Evolutionary conservation across 306 rosid species (phyloP).

Genomic region (Lathyrus aphaca): DNA sequence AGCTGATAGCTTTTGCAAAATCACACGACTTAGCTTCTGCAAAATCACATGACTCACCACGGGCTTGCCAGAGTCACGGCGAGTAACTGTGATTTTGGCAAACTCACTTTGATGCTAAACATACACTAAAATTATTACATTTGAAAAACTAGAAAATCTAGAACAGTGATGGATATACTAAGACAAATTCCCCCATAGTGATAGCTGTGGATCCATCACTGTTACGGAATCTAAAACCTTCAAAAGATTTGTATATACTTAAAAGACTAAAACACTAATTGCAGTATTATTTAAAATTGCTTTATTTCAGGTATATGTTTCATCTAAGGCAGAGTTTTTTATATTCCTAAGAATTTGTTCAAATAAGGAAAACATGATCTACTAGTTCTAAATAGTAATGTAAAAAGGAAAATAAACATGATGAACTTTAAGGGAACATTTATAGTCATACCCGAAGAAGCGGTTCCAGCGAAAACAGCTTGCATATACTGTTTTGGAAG

Average conservation of each 20-base stretch:
- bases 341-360: constrained; percentile 20
- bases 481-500: constrained; percentile 93
- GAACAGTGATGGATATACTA: background rate
- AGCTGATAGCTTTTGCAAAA: too few species aligned
- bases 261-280: constrained; percentile 26
- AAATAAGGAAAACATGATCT: constrained; percentile 25
- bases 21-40: too few species aligned
- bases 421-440: constrained; percentile 21
- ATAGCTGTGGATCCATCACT: background rate
- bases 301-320: constrained; percentile 25
- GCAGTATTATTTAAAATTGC: background rate
- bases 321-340: background rate
- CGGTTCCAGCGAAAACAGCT: constrained; percentile 95
- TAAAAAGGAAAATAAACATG: constrained; percentile 34
- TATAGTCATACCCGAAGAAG: constrained; percentile 75
- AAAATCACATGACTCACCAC: too few species aligned
- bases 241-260: constrained; percentile 29
- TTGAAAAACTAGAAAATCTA: too few species aligned
- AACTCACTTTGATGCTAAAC: too few species aligned
- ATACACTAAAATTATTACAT: too few species aligned
- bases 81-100: too few species aligned
- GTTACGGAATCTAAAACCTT: constrained; percentile 35
- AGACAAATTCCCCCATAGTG: background rate
- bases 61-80: too few species aligned
- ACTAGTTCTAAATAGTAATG: background rate